phyloP scores from a whole-genome alignment of 2,329 filamentous ascomycete genomes.

The Ophiostoma fasciatum region DNA sequence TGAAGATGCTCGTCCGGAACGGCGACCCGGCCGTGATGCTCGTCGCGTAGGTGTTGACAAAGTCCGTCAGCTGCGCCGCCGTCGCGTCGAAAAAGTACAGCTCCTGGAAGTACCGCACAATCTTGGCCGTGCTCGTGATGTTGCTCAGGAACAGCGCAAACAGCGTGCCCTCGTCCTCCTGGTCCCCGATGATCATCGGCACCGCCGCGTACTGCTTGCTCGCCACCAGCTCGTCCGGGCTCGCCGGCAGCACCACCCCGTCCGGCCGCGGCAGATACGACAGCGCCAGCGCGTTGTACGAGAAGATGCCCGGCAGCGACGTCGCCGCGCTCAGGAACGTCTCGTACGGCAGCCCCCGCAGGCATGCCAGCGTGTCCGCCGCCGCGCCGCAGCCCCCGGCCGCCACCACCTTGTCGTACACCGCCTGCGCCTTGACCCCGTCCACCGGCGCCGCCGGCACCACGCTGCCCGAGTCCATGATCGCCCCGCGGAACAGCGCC shows the following conservation, averaged over 20 bases:
- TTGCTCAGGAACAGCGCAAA: conserved; percentile 58
- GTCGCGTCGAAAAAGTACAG: conserved; percentile 46
- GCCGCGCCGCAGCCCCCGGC: conserved; percentile 45
- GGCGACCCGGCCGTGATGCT: conserved; percentile 47
- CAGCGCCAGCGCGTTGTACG: conserved; percentile 53
- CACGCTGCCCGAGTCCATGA: conserved; percentile 61
- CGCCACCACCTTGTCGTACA: conserved; percentile 47
- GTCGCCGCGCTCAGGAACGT: conserved; percentile 51
- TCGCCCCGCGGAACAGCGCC: conserved; percentile 58
- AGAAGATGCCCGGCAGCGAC: conserved; percentile 52
- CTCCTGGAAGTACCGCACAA: conserved; percentile 46
- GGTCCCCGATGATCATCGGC: conserved; percentile 48
- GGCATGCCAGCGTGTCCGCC: conserved; percentile 46
- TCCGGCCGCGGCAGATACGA: conserved; percentile 65
- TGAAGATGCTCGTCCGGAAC: conserved; percentile 52
- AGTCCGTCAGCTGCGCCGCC: conserved; percentile 30
- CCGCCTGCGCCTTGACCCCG: conserved; percentile 45
- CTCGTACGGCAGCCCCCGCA: conserved; percentile 45
- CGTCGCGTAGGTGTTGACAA: conserved; percentile 49
- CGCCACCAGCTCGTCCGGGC: conserved; percentile 42
- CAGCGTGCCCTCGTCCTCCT: conserved; percentile 68
- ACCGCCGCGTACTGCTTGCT: conserved; percentile 34
- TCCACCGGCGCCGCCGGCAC: conserved; percentile 50
- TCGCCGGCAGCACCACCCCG: conserved; percentile 43
- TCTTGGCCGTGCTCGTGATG: conserved; percentile 41